Conservation (phyloP, 208 protist genomes). For the Leishmania lainsoni region DNA sequence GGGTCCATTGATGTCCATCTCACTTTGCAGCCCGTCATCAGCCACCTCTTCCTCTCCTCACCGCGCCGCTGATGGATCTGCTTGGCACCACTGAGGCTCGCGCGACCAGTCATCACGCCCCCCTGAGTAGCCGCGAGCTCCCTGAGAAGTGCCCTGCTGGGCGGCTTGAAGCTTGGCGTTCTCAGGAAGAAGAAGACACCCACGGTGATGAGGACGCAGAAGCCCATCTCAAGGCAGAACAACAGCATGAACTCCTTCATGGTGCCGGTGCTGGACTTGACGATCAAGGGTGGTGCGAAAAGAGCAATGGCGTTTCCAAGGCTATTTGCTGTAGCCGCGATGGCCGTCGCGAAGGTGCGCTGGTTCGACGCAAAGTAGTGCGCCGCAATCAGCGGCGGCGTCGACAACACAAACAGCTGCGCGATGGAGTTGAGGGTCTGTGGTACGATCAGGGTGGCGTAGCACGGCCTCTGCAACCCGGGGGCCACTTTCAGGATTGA, state of each 20-base stretch:
- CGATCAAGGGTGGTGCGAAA: conserved; percentile 61
- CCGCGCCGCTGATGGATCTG: conserved; percentile 5
- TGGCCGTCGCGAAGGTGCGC: conserved; percentile 69
- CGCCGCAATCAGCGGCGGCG: conserved; percentile 69
- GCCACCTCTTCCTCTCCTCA: conserved; percentile 12
- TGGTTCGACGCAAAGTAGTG: conserved; percentile 64
- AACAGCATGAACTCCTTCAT: conserved; percentile 55
- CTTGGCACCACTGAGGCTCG: neutral
- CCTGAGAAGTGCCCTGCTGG: conserved; percentile 27
- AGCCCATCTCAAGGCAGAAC: conserved; percentile 55
- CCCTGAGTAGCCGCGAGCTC: conserved; percentile 12
- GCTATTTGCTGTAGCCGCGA: conserved; percentile 68
- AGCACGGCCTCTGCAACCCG: conserved; percentile 51
- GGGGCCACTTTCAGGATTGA: conserved; percentile 64
- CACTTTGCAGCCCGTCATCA: conserved; percentile 11
- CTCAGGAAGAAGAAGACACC: conserved; percentile 50
- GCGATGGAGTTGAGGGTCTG: conserved; percentile 60
- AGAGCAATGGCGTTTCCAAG: conserved; percentile 72
- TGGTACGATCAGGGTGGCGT: conserved; percentile 53
- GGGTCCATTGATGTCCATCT: neutral
- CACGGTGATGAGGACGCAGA: conserved; percentile 49
- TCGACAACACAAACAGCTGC: conserved; percentile 77
- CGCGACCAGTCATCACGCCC: neutral
- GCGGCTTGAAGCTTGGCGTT: conserved; percentile 43
- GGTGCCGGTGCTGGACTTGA: conserved; percentile 33